Evolutionary conservation across 345 rosid genomes (phyloP), one percentile per base, ranked within the genome.

Genomic region (Arabidopsis suecica): DNA sequence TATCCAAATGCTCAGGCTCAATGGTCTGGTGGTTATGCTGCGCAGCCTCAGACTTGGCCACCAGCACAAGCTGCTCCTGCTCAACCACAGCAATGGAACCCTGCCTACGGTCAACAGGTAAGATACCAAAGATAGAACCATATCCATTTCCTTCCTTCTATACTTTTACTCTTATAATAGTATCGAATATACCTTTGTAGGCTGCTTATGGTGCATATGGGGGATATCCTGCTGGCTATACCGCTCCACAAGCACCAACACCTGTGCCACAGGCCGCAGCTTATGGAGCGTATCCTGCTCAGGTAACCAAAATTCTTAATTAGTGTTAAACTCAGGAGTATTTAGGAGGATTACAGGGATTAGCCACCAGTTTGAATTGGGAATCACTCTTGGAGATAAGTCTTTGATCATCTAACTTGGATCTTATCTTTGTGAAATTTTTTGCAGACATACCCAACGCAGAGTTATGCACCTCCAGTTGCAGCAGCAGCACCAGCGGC

Each of bases 41-140:
- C 78, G 47, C 98, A 88, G 73, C 87, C 99, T 67, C 98, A 93
- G 82, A 73, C 89, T 77, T 96, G 98, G 98, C 98, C 97, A 5
- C 86, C 83, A 11, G 73, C 74, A 59, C 84, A 92, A 5, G 93
- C 86, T 51, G 83, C 88, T 69, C 97, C 86, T 69, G 69, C 73
- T 34, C 97, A 88, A 69, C 93, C 78, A 4, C 97, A 89, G 60
- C 93, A 86, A 38, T 90, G 93, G 91, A 80, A 86, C 72, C 88
- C 97, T 12, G 88, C 84, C 63, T 95, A 90, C 86, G 79, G 85
- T 68, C 98, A 95, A 71, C 97, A 85, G 83, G 94, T 87, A 63
- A n/a, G 13, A 18, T 3, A 59, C 33, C 44, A 33, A 50, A 37
- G 25, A 30, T 4, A 44, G 5, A 55, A 62, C 12, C 36, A 41